Percentiles rank a stretch among this genome's conserved stretches.
phyloP scores from a whole-genome alignment of 306 rosid genomes.

The Hippophae rhamnoides region DNA sequence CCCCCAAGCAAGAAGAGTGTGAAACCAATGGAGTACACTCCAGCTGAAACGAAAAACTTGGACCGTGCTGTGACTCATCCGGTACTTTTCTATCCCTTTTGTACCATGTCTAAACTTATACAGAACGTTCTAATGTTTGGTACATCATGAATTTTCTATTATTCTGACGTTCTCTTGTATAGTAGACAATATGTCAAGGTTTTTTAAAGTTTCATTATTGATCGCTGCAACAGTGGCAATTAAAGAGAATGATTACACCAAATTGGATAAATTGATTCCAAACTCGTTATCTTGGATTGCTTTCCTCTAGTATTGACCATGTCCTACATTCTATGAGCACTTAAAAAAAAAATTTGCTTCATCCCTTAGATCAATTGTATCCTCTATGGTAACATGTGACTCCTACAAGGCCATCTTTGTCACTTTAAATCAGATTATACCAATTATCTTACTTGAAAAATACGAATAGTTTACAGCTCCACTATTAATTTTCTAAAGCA shows the following conservation, averaged over 20 bases:
- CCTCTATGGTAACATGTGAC: too few relatives aligned
- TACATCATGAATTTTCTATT: background rate
- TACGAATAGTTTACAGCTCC: too few relatives aligned
- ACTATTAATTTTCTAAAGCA: too few relatives aligned
- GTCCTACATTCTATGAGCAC: background rate
- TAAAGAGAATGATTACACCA: background rate
- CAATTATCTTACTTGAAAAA: too few relatives aligned
- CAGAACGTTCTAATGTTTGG: background rate
- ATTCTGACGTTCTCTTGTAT: background rate
- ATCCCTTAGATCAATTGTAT: too few relatives aligned
- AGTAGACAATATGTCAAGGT: background rate
- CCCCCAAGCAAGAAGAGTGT: constrained; percentile 83
- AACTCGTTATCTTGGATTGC: background rate
- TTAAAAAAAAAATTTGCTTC: background rate
- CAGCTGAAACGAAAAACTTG: constrained; percentile 30
- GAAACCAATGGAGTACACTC: constrained; percentile 54
- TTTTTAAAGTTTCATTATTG: background rate
- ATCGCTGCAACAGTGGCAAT: background rate
- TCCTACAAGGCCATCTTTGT: too few relatives aligned
- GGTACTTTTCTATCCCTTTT: constrained; percentile 23
- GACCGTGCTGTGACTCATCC: constrained; percentile 25
- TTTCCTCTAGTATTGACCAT: background rate
- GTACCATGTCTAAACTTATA: background rate
- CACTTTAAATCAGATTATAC: too few relatives aligned
- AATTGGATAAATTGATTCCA: background rate